These are phyloP conservation scores for Populus tomentosa DNA, from an alignment of 441 rosid species.

Conservation along the genomic window DNA sequence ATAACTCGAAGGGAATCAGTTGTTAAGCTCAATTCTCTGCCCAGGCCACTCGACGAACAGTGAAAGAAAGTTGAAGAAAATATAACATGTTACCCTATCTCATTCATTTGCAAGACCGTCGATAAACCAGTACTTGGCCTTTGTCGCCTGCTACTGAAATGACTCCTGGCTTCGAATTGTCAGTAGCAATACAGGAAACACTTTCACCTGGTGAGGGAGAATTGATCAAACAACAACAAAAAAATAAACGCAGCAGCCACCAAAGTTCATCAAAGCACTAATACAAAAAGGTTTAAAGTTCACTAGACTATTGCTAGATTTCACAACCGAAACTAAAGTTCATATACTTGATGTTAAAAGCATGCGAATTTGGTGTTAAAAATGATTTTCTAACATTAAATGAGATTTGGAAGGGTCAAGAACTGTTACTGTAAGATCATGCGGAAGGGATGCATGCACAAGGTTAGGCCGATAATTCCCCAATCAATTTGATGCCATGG, in stretches of 20 bases:
- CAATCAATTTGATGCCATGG: neutral
- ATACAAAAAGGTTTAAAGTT: neutral
- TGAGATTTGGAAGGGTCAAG: neutral
- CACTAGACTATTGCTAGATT: neutral
- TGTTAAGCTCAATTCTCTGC: neutral
- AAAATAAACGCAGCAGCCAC: neutral
- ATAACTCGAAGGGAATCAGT: neutral
- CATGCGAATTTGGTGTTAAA: neutral
- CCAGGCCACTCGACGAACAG: neutral
- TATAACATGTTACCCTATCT: neutral
- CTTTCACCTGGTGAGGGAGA: slow-evolving; percentile 39
- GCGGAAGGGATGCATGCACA: neutral
- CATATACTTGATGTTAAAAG: neutral
- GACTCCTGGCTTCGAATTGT: slow-evolving; percentile 44
- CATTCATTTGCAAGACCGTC: slow-evolving; percentile 8
- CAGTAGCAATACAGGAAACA: slow-evolving; percentile 65
- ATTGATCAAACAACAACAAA: neutral
- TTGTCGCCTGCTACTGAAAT: slow-evolving; percentile 51
- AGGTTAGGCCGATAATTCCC: neutral
- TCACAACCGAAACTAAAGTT: neutral
- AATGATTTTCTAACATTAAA: neutral
- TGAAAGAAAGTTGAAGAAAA: neutral
- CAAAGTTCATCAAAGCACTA: neutral
- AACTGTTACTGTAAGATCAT: neutral
- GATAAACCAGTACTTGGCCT: slow-evolving; percentile 66